Base-by-base conservation (phyloP, 2,329 filamentous ascomycete species). In the Fusarium luffae region DNA sequence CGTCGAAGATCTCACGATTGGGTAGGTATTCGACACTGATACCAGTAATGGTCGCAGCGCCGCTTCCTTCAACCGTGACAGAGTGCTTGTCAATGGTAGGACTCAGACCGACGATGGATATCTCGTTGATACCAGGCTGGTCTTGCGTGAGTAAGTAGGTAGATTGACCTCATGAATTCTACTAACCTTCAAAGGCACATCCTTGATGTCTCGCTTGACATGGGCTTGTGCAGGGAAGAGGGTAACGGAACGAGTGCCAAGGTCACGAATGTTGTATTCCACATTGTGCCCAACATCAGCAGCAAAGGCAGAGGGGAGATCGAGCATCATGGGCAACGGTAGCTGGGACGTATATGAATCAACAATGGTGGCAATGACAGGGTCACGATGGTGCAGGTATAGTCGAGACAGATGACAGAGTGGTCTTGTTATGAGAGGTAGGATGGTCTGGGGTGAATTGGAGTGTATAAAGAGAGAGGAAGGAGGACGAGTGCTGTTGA, bases 191-290 rank as follows among this genome's bases (percentile, higher is more conserved):
- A 79, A 72, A 42, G 68, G 59, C 18, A 90, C 79, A 68, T 86
- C 79, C 60, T 84, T 85, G 74, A 92, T 84, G 55, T 90, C 86
- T 27, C 89, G 84, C 14, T 86, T 82, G 30, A 92, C 77, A 49
- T 89, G 88, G 3, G 89, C 90, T 66, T 85, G 81, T 3, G 82
- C 81, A 0, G 89, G 89, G 63, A 90, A 91, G 42, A 92, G 82
- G 0, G 86, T 89, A 18, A 92, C 89, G 1, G 85, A 85, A 51
- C 86, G 86, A 34, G 90, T 91, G 11, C 80, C 74, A 30, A 91
- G 79, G 50, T 89, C 84, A 44, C 85, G 84, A 65, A 91, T 77
- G 32, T 83, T 82, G 75, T 88, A 89, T 63, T 86, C 82, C 61
- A 85, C 77, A 62, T 80, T 80, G 68, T 83, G 76, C 56, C 76